Base-by-base conservation (phyloP, 2,329 filamentous ascomycete species). In the Arthrinium puccinioides region DNA sequence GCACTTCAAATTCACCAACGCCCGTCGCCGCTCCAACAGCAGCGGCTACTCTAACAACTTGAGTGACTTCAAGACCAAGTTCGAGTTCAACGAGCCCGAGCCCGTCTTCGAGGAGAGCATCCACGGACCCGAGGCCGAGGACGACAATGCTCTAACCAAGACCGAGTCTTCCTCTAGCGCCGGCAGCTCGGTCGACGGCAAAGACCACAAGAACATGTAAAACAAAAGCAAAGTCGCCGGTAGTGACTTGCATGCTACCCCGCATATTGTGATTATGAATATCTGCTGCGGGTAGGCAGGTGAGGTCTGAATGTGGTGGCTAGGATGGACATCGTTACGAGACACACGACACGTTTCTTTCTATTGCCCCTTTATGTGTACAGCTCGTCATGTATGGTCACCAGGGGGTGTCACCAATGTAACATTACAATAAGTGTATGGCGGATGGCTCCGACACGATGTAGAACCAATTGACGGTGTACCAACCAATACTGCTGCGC, bases 41-140 rank as follows among this genome's bases (percentile, higher is more conserved):
- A 89, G 82, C 66, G 80, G 74, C 54, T 74, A 83, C 51, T 80
- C 78, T 38, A 74, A 79, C 54, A 72, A 79, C 52, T 68, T 87
- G 50, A 74, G 76, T 43, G 79, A 89, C 59, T 87, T 95, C 69
- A 94, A 92, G 75, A 94, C 89, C 64, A 98, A 98, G 69, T 97
- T 96, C 60, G 92, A 98, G 64, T 72, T 85, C 50, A 74, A 87
- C 58, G 92, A 97, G 52, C 72, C 78, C 14, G 90, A 97, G 55
- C 89, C 88, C 27, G 85, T 94, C 55, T 95, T 95, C 50, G 88
- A 97, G 61, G 89, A 96, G 64, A 75, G 77, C 38, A 45, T 92
- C 41, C 87, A 94, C 55, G 87, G 86, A 21, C 73, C 81, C 14
- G 53, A 63, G 36, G 66, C 67, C 20, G 75, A 77, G 36, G 68